Base-by-base conservation (phyloP, 495 filamentous ascomycete genomes). In the Penicillium odoratum region DNA sequence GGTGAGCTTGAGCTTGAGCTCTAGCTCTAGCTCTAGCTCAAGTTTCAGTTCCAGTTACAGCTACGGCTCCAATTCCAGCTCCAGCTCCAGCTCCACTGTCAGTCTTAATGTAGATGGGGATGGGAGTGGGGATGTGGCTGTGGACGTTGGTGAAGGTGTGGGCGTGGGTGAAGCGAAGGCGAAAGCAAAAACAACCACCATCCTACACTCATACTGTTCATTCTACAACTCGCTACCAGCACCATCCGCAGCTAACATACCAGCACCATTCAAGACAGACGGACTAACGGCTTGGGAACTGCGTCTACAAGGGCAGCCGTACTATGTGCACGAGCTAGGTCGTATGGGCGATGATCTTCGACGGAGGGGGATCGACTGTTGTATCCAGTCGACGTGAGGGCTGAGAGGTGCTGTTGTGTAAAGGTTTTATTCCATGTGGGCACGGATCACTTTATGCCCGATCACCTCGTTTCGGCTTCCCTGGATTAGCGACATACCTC, bases 291-390 rank as follows among this genome's bases (percentile, higher is more conserved):
- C 34, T 28, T 77, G 73, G 76, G 67, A 69, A 48, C 54, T 77
- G 30, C 62, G 68, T 33, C 55, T 79, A 44, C 74, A 74, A 34
- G 61, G 63, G 21, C 74, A 77, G 64, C 62, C 66, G 45, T 77
- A 77, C 55, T 78, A 77, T 60, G 45, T 59, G 15, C 59, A 70
- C 40, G 74, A 76, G 63, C 48, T 75, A 43, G 53, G 56, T 28
- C 62, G 52, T 18, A 57, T 78, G 10, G 68, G 65, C 34, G 60
- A 62, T 6, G 70, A 72, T 54, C 63, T 77, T 53, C 55, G 67
- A 45, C 63, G 63, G 61, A 67, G 67, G 54, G 71, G 72, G 47
- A 65, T 69, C 51, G 58, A 67, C 36, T 69, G 67, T 52, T 60
- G 54, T 51, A 65, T 69, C 48, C 61, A 62, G 16, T 48, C 46